Base-by-base conservation (phyloP, 345 rosid species). In the Syzygium oleosum region DNA sequence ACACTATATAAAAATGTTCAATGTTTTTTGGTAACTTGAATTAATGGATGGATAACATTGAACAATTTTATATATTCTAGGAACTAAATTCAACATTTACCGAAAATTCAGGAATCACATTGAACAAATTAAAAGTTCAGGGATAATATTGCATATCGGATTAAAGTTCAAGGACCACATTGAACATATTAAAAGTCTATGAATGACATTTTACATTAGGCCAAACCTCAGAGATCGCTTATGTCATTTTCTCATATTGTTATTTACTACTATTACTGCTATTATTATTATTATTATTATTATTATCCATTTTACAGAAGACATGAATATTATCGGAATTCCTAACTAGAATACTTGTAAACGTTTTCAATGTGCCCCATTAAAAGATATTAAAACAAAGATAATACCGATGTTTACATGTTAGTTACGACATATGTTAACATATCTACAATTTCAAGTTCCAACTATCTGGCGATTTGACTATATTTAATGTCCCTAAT, bases 31-130 rank as follows among this genome's bases (percentile, higher is more conserved):
- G 7, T 68, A 34, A 68, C 25, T 68, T 68, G 79, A 68, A 68
- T 68, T 34, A 46, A 34, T 31, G 4, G 1, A 17, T 9, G 6
- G 46, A 68, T 3, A 34, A 34, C 2, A 16, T 31, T 31, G 3
- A 68, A 68, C 3, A 4, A 10, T 68, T 68, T 9, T 41, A 31
- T 31, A 2, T 5, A 31, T 0, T 65, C 0, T 2, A 0, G 12
- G 6, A 12, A 68, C 0, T 31, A 68, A 31, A 68, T 31, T 59
- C 7, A 59, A 59, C 5, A 59, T 27, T 59, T 59, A 25, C 2
- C 4, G 11, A 58, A 65, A 29, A 9, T 31, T 65, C 6, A 31
- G 4, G 3, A 16, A 68, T 6, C 21, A 16, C 22, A 17, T 31
- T 31, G 2, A 65, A 31, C 3, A 31, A 65, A 65, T 31, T 5